These are phyloP conservation scores for Capillidium rhysosporum DNA, from an alignment of 371 early-diverging fungal species.

Conservation along the genomic window DNA sequence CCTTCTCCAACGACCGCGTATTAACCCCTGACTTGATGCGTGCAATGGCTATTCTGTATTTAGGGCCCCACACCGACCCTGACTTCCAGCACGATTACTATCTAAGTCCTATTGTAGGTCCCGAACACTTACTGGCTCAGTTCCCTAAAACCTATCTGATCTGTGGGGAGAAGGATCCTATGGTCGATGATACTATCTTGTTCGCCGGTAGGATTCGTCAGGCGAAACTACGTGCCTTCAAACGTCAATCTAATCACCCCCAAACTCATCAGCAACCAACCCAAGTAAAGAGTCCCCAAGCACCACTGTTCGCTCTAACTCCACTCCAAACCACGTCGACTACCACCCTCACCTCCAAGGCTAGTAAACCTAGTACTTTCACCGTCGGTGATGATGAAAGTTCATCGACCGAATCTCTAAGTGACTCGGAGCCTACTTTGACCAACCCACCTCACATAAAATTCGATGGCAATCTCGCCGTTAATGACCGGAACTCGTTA, in stretches of 20 bases:
- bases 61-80: conserved; percentile 58
- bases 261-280: background rate
- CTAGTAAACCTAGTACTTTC: background rate
- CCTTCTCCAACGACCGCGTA: conserved; percentile 66
- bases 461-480: background rate
- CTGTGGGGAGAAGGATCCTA: conserved; percentile 88
- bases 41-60: conserved; percentile 82
- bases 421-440: background rate
- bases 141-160: conserved; percentile 82
- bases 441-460: background rate
- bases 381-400: background rate
- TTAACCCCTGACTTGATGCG: conserved; percentile 66
- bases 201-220: conserved; percentile 74
- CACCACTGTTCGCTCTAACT: background rate
- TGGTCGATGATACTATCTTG: conserved; percentile 88
- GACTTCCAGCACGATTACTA: conserved; percentile 66
- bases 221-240: conserved; percentile 25
- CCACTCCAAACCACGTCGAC: background rate
- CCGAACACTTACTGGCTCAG: conserved; percentile 62
- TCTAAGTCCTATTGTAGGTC: conserved; percentile 74
- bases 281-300: background rate
- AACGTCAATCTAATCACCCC: conserved; percentile 4
- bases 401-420: background rate
- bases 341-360: background rate
- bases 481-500: background rate